Evolutionary conservation across 2,329 filamentous ascomycete species (phyloP).

Genomic region (Zymoseptoria ardabiliae): DNA sequence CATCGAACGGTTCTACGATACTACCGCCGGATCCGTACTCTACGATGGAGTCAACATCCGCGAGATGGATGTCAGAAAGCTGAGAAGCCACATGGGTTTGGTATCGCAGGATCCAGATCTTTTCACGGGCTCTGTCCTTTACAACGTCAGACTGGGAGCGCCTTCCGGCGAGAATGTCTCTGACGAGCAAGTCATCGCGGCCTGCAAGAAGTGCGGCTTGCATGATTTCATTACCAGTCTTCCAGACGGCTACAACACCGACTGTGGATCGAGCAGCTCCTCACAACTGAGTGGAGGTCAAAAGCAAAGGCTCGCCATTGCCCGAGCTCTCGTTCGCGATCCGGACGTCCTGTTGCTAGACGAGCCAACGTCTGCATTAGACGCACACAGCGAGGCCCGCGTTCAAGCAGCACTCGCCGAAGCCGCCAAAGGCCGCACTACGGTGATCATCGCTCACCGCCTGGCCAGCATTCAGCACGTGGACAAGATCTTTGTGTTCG

Average conservation of each 20-base stretch:
- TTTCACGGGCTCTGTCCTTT: slow-evolving; percentile 38
- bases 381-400: slow-evolving; percentile 38
- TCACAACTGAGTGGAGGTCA: slow-evolving; percentile 39
- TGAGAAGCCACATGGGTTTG: slow-evolving; percentile 36
- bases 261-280: slow-evolving; percentile 36
- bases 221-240: slow-evolving; percentile 43
- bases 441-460: slow-evolving; percentile 70
- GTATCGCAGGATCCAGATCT: slow-evolving; percentile 42
- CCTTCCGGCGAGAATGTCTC: slow-evolving; percentile 19
- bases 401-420: slow-evolving; percentile 37
- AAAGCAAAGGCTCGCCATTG: slow-evolving; percentile 40
- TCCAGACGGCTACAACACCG: slow-evolving; percentile 41
- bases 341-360: slow-evolving; percentile 42
- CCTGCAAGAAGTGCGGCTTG: slow-evolving; percentile 37
- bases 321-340: slow-evolving; percentile 40
- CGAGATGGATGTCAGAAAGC: slow-evolving; percentile 28
- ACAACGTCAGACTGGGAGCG: slow-evolving; percentile 38
- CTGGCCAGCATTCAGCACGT: slow-evolving; percentile 72
- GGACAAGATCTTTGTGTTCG: slow-evolving; percentile 72
- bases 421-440: slow-evolving; percentile 45
- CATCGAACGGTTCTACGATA: slow-evolving; percentile 42
- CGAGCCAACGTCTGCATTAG: slow-evolving; percentile 41
- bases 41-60: slow-evolving; percentile 38
- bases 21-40: slow-evolving; percentile 32
- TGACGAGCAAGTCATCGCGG: slow-evolving; percentile 27